Conservation (phyloP, 495 filamentous ascomycete genomes). For the Aspergillus ellipticus region DNA sequence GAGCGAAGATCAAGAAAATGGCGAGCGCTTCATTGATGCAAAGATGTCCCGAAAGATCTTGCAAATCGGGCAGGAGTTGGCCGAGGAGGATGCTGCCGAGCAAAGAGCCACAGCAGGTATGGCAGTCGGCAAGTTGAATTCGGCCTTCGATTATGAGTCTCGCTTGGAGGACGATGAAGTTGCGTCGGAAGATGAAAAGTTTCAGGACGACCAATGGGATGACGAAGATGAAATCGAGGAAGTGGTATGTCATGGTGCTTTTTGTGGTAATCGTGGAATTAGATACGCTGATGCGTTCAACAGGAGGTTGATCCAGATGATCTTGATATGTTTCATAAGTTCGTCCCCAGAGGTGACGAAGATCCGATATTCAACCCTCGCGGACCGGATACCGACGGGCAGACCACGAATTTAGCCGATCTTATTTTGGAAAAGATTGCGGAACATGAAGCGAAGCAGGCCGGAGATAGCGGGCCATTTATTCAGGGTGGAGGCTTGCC, state of each 20-base stretch:
- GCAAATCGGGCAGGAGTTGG: conserved; percentile 76
- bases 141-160: conserved; percentile 64
- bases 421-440: conserved; percentile 93
- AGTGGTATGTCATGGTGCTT: conserved; percentile 42
- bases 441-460: conserved; percentile 72
- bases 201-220: conserved; percentile 53
- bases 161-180: conserved; percentile 52
- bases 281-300: not conserved
- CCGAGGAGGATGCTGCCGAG: conserved; percentile 67
- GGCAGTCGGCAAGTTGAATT: conserved; percentile 37
- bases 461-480: conserved; percentile 32
- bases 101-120: conserved; percentile 26
- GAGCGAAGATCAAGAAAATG: conserved; percentile 56
- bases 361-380: conserved; percentile 49
- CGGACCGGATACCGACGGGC: conserved; percentile 40
- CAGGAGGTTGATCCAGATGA: conserved; percentile 87
- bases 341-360: conserved; percentile 60
- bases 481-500: conserved; percentile 49
- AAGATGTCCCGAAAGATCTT: conserved; percentile 84
- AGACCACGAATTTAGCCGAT: conserved; percentile 80
- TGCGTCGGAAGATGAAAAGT: conserved; percentile 55
- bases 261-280: not conserved
- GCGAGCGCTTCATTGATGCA: conserved; percentile 73
- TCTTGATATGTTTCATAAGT: conserved; percentile 83
- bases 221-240: conserved; percentile 73